phyloP scores from a whole-genome alignment of 1,139 yeast species.

The Neolecta irregularis region DNA sequence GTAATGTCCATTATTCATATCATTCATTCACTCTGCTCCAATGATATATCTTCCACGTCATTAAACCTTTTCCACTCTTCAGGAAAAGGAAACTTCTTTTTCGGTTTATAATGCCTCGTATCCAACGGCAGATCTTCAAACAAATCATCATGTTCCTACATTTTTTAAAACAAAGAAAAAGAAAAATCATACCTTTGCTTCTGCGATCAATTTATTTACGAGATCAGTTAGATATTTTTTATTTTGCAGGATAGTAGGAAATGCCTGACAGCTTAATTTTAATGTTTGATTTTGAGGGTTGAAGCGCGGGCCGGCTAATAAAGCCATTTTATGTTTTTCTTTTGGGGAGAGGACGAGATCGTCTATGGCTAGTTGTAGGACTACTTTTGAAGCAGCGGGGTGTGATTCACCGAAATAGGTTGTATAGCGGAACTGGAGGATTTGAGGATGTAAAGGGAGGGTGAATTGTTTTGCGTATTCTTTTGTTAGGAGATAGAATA shows the following conservation, averaged over 20 bases:
- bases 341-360: conserved; percentile 38
- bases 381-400: conserved; percentile 58
- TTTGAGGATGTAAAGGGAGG: conserved; percentile 28
- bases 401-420: conserved; percentile 62
- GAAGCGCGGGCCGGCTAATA: conserved; percentile 67
- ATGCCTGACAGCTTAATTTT: conserved; percentile 47
- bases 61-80: conserved; percentile 74
- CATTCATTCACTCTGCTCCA: too few relatives aligned
- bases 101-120: conserved; percentile 44
- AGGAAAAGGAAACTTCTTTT: conserved; percentile 46
- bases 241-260: conserved; percentile 71
- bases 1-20: too few relatives aligned
- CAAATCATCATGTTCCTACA: conserved; percentile 36
- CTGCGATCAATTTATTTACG: conserved; percentile 43
- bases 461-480: conserved; percentile 33
- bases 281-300: conserved; percentile 44
- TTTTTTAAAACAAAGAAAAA: background rate
- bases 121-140: conserved; percentile 73
- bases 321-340: conserved; percentile 57
- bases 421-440: conserved; percentile 54
- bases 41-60: too few relatives aligned
- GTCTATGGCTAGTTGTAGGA: conserved; percentile 37
- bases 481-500: background rate
- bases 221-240: conserved; percentile 56
- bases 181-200: conserved; percentile 31